Base-by-base conservation (phyloP, 1,139 yeast genomes). In the Kluyveromyces sp. region DNA sequence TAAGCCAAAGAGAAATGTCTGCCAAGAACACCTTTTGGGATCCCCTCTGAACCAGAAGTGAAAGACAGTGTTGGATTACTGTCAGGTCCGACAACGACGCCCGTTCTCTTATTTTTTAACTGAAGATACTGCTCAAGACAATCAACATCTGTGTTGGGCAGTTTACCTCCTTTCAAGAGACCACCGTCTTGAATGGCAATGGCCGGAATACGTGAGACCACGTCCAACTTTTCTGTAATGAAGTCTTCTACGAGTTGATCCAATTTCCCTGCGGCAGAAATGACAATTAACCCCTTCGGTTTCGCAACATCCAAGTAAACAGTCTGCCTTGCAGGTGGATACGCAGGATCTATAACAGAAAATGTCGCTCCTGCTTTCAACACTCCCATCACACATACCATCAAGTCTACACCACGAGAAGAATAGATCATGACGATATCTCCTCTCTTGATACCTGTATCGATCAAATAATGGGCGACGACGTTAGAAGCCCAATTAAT, bases 11-110 rank as follows among this genome's bases (percentile, higher is more conserved):
- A 89, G 65, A 81, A 94, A 62, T 94, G 98, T 68, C 99, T 85
- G 38, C 99, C 99, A 51, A 87, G 74, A 25, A 92, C 99, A 70
- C 99, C 99, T 69, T 92, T 92, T 55, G 99, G 99, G 52, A 92
- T 73, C 64, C 99, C 99, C 67, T 92, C 99, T 11, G 95, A 85
- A 32, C 99, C 99, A 18, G 95, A 85, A n/a, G 99, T 92, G 69
- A 92, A 92, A 0, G 96, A 85, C 41, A 92, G 73, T 2, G 99
- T 92, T 39, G 99, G 99, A 61, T 88, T 89, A 29, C 94, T 83
- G 63, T 92, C 99, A 2, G 99, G 99, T 1, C 98, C 98, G 33
- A 92, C 97, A 39, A 81, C 69, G n/a, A 92, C 92, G 19, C 95
- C 96, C 2, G 96, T 80, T 44, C 85, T 75, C 34, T 72, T 64